A percentile compares a stretch with the other conserved stretches of the same genome.
These are phyloP conservation scores for Exserohilum turcica DNA, from an alignment of 2,329 filamentous ascomycete genomes.

Conservation along the genomic window DNA sequence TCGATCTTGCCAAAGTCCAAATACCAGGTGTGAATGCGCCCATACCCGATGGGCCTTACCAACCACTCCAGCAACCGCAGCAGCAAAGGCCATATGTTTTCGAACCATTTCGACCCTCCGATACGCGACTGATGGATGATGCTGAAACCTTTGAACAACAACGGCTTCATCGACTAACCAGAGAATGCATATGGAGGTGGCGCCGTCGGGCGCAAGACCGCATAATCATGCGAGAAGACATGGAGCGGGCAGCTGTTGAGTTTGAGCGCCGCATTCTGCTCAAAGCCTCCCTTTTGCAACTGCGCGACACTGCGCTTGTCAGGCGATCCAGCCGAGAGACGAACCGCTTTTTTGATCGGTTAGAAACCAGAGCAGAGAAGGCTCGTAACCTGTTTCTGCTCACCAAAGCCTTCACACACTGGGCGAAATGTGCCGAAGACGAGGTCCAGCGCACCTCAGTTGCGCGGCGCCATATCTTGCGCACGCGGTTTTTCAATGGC, in stretches of 20 bases:
- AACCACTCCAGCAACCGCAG: slow-evolving; percentile 18
- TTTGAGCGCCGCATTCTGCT: slow-evolving; percentile 59
- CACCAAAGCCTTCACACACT: slow-evolving; percentile 69
- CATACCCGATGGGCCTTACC: slow-evolving; percentile 28
- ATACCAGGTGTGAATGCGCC: slow-evolving; percentile 47
- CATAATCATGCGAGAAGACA: slow-evolving; percentile 22
- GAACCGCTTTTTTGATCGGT: slow-evolving; percentile 59
- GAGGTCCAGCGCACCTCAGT: slow-evolving; percentile 69
- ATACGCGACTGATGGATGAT: slow-evolving; percentile 58
- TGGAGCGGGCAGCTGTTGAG: slow-evolving; percentile 47
- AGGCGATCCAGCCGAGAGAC: slow-evolving; percentile 54
- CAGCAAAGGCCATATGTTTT: slow-evolving; percentile 30
- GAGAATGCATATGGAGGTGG: slow-evolving; percentile 53
- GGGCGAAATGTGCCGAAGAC: slow-evolving; percentile 68
- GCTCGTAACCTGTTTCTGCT: slow-evolving; percentile 70
- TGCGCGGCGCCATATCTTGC: slow-evolving; percentile 72
- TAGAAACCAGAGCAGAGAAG: slow-evolving; percentile 65
- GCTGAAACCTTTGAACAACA: slow-evolving; percentile 51
- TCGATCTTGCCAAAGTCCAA: slow-evolving; percentile 37
- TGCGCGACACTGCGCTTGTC: slow-evolving; percentile 27
- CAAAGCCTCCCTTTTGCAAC: slow-evolving; percentile 57
- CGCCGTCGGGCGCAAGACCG: slow-evolving; percentile 47
- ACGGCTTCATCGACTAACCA: slow-evolving; percentile 33
- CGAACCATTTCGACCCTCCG: slow-evolving; percentile 55
- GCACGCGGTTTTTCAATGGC: slow-evolving; percentile 69